Evolutionary conservation across 495 filamentous ascomycete species (phyloP).

Genomic region (Trichocladium antarcticum): DNA sequence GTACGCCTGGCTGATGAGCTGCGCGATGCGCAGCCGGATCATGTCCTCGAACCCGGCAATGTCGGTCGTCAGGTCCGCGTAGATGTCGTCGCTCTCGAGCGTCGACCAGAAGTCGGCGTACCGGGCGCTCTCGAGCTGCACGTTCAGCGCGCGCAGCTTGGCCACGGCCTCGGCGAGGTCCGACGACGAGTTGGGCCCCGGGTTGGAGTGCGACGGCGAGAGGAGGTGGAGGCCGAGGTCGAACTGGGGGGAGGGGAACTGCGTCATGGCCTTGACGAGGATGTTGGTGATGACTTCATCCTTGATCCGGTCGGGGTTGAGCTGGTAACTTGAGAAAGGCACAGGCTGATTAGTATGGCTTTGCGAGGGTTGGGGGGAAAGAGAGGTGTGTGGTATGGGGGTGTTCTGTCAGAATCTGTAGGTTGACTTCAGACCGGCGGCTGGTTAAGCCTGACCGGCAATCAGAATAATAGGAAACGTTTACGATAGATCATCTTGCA

Average conservation of each 20-base stretch:
- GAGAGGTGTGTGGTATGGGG: constrained; percentile 2
- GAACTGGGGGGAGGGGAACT: constrained; percentile 96
- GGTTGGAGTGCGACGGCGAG: constrained; percentile 36
- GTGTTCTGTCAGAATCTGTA: constrained; percentile 50
- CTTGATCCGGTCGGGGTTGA: constrained; percentile 96
- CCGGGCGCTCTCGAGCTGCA: constrained; percentile 71
- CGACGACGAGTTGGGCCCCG: constrained; percentile 34
- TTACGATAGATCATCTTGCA: constrained; percentile 57
- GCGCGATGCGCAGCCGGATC: constrained; percentile 82
- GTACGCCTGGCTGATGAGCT: constrained; percentile 77
- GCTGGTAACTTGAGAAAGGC: constrained; percentile 75
- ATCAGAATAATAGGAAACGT: constrained; percentile 99
- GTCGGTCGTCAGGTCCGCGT: constrained; percentile 89
- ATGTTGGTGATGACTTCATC: constrained; percentile 96
- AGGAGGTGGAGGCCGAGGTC: constrained; percentile 86
- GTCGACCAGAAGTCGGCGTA: constrained; percentile 90
- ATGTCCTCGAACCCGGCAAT: constrained; percentile 94
- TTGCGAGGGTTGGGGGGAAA: neutral
- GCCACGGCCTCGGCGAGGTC: constrained; percentile 75
- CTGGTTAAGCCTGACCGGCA: constrained; percentile 38
- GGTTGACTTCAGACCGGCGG: constrained; percentile 36
- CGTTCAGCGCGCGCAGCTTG: constrained; percentile 75
- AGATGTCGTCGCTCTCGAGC: constrained; percentile 86
- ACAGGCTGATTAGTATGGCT: constrained; percentile 5
- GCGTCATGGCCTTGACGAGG: constrained; percentile 93